Conservation (phyloP, 169 alveolate genomes). For the Toxoplasma gondii region DNA sequence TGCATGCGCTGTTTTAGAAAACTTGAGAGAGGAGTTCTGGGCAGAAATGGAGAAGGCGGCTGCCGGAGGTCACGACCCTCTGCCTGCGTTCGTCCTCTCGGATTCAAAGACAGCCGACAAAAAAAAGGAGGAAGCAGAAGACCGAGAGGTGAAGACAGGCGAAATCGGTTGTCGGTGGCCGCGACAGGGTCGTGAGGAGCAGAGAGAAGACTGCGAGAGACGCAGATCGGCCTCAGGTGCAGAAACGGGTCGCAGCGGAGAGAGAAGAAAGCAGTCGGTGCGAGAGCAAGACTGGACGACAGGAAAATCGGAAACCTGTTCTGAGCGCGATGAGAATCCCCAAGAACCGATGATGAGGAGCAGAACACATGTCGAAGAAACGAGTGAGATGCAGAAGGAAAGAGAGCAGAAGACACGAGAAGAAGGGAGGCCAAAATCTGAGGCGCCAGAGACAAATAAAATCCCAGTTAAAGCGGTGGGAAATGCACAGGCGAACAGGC, state of each 20-base stretch:
- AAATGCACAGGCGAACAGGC: background rate
- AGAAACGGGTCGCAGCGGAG: background rate
- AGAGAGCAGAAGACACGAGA: background rate
- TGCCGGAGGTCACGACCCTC: constrained; percentile 5
- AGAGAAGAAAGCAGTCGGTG: background rate
- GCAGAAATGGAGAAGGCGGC: constrained; percentile 13
- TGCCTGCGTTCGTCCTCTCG: background rate
- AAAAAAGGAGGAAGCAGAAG: background rate
- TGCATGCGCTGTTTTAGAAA: background rate
- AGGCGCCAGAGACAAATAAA: too few species aligned
- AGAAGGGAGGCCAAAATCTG: background rate
- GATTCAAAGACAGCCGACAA: background rate
- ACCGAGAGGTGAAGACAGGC: background rate
- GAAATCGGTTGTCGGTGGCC: background rate
- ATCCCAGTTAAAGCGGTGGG: too few species aligned
- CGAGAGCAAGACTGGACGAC: background rate
- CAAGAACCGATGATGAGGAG: background rate
- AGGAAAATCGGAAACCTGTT: background rate
- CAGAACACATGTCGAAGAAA: too few species aligned
- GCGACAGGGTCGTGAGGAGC: too few species aligned
- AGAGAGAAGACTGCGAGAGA: too few species aligned
- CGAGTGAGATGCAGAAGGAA: background rate
- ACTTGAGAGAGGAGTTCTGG: background rate
- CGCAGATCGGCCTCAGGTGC: background rate
- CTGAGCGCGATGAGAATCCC: background rate